A percentile compares a stretch with the other conserved stretches of the same genome.
Evolutionary conservation across 495 filamentous ascomycete species (phyloP).

Genomic region (Penicillium angulare): DNA sequence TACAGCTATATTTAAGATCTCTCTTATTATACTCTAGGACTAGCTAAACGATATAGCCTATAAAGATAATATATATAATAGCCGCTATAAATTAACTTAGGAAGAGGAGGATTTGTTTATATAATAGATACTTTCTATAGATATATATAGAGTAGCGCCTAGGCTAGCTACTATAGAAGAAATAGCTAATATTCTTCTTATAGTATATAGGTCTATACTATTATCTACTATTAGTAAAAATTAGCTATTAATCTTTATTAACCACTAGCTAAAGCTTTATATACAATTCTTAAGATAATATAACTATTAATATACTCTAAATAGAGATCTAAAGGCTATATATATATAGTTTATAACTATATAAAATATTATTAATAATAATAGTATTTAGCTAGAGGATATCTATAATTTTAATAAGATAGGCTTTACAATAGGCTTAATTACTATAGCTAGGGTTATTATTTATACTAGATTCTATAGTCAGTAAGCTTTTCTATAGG

Average conservation of each 20-base stretch:
- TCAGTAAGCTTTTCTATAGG: conserved; percentile 20
- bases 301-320: conserved; percentile 31
- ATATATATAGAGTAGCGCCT: conserved; percentile 2
- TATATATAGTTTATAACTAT: conserved; percentile 34
- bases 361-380: conserved; percentile 27
- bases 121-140: conserved; percentile 9
- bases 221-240: conserved; percentile 6
- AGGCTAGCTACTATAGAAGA: conserved; percentile 2
- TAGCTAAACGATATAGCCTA: conserved; percentile 12
- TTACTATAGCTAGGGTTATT: conserved; percentile 20
- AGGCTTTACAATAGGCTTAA: too few relatives aligned
- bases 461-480: conserved; percentile 18
- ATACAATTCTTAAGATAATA: conserved; percentile 25
- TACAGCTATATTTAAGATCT: conserved; percentile 21
- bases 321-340: conserved; percentile 35
- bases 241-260: conserved; percentile 31
- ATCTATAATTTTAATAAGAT: conserved; percentile 50
- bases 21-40: conserved; percentile 15
- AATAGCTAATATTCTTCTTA: conserved; percentile 11
- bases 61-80: neutral
- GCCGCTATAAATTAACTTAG: conserved; percentile 7
- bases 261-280: conserved; percentile 25
- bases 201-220: neutral
- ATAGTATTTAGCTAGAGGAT: conserved; percentile 35
- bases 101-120: neutral